Evolutionary conservation across 441 rosid species (phyloP), one percentile per base, ranked within the genome.

Genomic region (Bruguiera hainesii): DNA sequence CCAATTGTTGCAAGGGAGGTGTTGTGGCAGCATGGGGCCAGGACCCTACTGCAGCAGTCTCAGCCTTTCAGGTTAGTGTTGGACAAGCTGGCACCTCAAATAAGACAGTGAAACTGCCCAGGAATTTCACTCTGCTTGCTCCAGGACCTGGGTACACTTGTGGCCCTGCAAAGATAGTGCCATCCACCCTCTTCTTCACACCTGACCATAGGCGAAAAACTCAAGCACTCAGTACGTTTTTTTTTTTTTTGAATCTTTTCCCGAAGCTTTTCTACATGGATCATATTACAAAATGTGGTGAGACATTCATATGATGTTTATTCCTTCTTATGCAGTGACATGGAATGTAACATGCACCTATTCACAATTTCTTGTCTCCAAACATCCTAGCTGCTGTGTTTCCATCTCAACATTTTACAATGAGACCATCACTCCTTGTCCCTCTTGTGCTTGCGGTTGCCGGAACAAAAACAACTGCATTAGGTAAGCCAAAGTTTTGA

Each of bases 401-500:
- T 91, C 98, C 29, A 85, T 93, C 77, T 91, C 97, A 7, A 83
- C 98, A 64, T 93, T 93, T 88, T 93, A 90, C 90, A 93, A 91
- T 21, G 95, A 91, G 53, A 91, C 95, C 21, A 90, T 93, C 72
- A 89, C 91, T 73, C 89, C 91, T 64, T 91, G 93, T 74, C 96
- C 97, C 1, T 70, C 93, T 63, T 93, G 98, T 71, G 84, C 96
- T 5, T 93, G 97, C 55, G 98, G 98, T 19, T 93, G 96, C 77
- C 76, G 48, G 30, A 87, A 77, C 70, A 85, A 78, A 66, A 79
- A 80, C 19, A 87, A 63, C 55, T 93, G 98, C 76, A 76, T 93
- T 19, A 82, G 13, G 97, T 89, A 87, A 82, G 88, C 68, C 57
- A 64, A 51, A 6, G 48, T 63, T 15, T 39, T 29, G 26, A 8